Base-by-base conservation (phyloP, 1,284 basidiomycete genomes). In the Papiliotrema nemorosa region DNA sequence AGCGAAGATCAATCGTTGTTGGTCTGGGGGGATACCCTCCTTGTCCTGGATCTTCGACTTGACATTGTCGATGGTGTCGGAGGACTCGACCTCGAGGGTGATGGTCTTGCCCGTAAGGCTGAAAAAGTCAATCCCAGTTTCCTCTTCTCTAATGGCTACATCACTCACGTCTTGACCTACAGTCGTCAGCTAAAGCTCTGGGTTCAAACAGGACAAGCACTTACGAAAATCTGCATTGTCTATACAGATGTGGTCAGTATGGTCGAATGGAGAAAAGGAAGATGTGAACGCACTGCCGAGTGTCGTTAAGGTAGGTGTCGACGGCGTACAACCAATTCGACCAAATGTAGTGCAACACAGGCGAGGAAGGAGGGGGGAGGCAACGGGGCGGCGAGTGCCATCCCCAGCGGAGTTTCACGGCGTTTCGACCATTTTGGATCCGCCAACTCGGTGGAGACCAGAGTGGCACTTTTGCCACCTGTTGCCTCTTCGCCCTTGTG, bases 1-100 rank as follows among this genome's bases (percentile, higher is more conserved):
- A 60, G 88, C 90, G 65, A 93, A 94, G 78, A 94, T 94, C 62
- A 92, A 82, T 68, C 90, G 88, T 74, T 93, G 90, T 76, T 93
- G 90, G 78, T 92, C 90, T 59, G 90, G 90, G 57, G 90, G 90
- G 61, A 91, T 92, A 61, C 87, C 78, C 71, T 79, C 78, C 76
- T 79, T 79, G 74, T 79, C 78, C 72, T 79, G 79, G 70, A 81
- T 81, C 78, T 76, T 77, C 62, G 78, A 75, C 75, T 80, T 80
- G 70, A 81, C 81, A 63, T 80, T 80, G 77, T 82, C 81, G 73
- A 82, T 82, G 53, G 80, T 81, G 76, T 82, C 80, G 58, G 77
- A 78, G 54, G 78, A 79, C 75, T 80, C 78, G 55, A 80, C 78
- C 77, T 80, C 79, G 62, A 80, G 77, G 68, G 79, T 80, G 76